A percentile compares a stretch with the other conserved stretches of the same genome.
Evolutionary conservation across 257 asterid genomes (phyloP).

Genomic region (Salvia miltiorrhiza): DNA sequence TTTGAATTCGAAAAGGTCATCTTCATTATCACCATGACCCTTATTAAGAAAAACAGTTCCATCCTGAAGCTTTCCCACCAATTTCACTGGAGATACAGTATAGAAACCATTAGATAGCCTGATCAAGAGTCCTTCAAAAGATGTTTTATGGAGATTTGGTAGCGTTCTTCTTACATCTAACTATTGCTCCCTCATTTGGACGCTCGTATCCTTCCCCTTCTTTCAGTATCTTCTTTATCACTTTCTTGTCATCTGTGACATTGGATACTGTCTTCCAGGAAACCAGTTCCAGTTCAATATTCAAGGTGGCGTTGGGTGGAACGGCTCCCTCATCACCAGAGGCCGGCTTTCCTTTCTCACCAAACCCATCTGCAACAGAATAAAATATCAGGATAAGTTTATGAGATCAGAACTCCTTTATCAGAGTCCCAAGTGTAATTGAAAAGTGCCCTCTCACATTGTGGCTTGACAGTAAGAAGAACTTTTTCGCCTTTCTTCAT

Average conservation of each 20-base stretch:
- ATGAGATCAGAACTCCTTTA: neutral
- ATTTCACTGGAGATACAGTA: constrained; percentile 45
- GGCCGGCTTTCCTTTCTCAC: constrained; percentile 62
- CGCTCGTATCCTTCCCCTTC: constrained; percentile 72
- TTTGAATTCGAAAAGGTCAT: constrained; percentile 60
- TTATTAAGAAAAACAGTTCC: constrained; percentile 56
- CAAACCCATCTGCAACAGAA: constrained; percentile 54
- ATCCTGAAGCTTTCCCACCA: constrained; percentile 58
- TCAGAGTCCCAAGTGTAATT: neutral
- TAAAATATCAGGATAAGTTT: neutral
- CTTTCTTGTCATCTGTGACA: constrained; percentile 69
- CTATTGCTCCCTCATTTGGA: constrained; percentile 70
- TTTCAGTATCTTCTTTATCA: constrained; percentile 52
- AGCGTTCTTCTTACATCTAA: constrained; percentile 39
- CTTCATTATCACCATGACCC: constrained; percentile 47
- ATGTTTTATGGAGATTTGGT: neutral
- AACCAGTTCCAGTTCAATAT: constrained; percentile 42
- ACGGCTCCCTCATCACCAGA: constrained; percentile 46
- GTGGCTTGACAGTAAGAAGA: constrained; percentile 62
- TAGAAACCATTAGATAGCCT: neutral
- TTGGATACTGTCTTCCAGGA: constrained; percentile 65
- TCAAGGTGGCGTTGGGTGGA: constrained; percentile 53
- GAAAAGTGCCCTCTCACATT: constrained; percentile 40
- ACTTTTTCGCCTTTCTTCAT: constrained; percentile 80
- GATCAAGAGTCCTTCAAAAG: neutral